phyloP scores from a whole-genome alignment of 2,329 filamentous ascomycete genomes.

The Penicillium sp. region DNA sequence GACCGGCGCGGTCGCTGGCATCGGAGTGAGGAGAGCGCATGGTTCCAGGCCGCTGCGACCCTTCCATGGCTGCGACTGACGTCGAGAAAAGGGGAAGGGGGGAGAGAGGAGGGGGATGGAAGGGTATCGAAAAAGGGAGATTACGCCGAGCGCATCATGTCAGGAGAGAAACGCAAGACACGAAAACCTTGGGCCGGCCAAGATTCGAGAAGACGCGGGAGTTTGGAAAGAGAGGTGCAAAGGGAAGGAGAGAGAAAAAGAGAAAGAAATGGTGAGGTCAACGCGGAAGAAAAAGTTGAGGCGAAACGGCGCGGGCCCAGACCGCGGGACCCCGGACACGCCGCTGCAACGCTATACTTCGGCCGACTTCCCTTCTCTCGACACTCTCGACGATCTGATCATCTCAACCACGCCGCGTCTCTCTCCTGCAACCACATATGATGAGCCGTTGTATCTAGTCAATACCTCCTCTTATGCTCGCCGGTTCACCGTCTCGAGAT shows the following conservation, averaged over 20 bases:
- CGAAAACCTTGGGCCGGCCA: constrained; percentile 25
- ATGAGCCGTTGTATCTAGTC: too few species aligned
- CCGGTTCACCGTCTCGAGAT: too few species aligned
- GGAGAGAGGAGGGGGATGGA: constrained; percentile 4
- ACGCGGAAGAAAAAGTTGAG: constrained; percentile 13
- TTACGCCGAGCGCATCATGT: constrained; percentile 21
- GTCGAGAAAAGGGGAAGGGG: constrained; percentile 1
- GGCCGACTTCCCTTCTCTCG: neutral
- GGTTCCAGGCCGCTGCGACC: constrained; percentile 14
- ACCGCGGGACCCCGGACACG: constrained; percentile 5
- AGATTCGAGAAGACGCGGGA: constrained; percentile 13
- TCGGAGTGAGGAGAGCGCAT: constrained; percentile 15
- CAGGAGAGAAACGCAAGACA: constrained; percentile 5
- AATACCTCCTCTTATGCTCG: too few species aligned
- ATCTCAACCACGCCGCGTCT: too few species aligned
- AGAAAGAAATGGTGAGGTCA: constrained; percentile 1
- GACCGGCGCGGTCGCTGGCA: constrained; percentile 7
- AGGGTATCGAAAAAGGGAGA: constrained; percentile 1
- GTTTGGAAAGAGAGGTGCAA: constrained; percentile 6
- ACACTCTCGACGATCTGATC: too few species aligned
- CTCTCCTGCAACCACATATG: too few species aligned
- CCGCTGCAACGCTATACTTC: neutral
- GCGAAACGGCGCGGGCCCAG: constrained; percentile 17
- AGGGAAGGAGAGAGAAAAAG: constrained; percentile 15
- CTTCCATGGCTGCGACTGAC: constrained; percentile 16